These are phyloP conservation scores for Leccinum arenicola DNA, from an alignment of 768 basidiomycete species.

Conservation along the genomic window DNA sequence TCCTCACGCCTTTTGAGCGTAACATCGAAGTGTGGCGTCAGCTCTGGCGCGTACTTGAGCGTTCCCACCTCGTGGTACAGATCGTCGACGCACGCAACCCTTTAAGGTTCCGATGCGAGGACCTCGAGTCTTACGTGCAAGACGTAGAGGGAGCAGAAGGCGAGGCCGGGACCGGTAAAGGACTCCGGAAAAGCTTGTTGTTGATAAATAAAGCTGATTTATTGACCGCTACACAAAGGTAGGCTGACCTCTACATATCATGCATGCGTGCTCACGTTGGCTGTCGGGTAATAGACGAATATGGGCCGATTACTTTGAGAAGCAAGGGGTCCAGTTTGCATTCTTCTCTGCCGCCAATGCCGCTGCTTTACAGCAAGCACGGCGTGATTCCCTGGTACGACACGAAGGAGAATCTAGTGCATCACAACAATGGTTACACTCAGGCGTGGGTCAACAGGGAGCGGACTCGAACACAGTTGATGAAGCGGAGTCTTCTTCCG, in stretches of 20 bases:
- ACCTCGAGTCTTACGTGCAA: slow-evolving; percentile 79
- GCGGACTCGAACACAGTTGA: not conserved
- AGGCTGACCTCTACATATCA: slow-evolving; percentile 10
- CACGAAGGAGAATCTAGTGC: slow-evolving; percentile 21
- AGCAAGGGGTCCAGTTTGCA: slow-evolving; percentile 70
- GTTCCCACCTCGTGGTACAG: slow-evolving; percentile 91
- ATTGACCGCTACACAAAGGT: slow-evolving; percentile 85
- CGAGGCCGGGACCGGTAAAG: slow-evolving; percentile 72
- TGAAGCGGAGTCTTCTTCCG: slow-evolving; percentile 30
- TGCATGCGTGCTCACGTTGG: not conserved
- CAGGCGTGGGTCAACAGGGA: not conserved
- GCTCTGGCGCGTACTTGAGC: slow-evolving; percentile 94
- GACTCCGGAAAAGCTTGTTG: slow-evolving; percentile 70
- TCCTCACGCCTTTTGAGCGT: slow-evolving; percentile 96
- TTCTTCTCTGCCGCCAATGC: slow-evolving; percentile 95
- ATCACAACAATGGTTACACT: slow-evolving; percentile 3
- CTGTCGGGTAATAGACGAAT: slow-evolving; percentile 51
- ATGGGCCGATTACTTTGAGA: slow-evolving; percentile 94
- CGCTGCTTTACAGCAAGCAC: slow-evolving; percentile 75
- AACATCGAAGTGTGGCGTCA: slow-evolving; percentile 99
- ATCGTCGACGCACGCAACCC: slow-evolving; percentile 98
- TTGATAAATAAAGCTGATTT: slow-evolving; percentile 97
- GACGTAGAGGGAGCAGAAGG: slow-evolving; percentile 85
- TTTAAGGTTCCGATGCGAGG: slow-evolving; percentile 86
- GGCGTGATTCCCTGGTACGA: slow-evolving; percentile 41